Evolutionary conservation across 257 asterid species (phyloP), one percentile per base, ranked within the genome.

Genomic region (Solanum bulbocastanum): DNA sequence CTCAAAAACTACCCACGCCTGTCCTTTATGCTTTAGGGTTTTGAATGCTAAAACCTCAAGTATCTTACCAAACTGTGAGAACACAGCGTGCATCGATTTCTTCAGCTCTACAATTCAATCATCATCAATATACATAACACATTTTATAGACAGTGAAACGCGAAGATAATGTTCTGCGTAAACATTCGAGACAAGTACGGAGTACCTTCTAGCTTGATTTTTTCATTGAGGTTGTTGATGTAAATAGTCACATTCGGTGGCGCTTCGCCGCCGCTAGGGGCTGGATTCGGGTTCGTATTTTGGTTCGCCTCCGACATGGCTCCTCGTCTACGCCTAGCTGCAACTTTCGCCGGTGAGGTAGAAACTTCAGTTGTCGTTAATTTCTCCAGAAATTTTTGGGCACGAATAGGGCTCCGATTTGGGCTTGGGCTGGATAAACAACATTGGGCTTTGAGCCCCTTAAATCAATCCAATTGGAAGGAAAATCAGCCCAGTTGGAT

Each of bases 11-110:
- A 97, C 98, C 99, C 99, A 97, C 5, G 99, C 99, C 90, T 97
- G 99, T 30, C 99, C 99, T 89, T 94, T 96, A 90, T 97, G 99
- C 87, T 96, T 97, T 90, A 97, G 99, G 96, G 99, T 97, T 96
- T 95, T 97, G 95, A 97, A 96, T 12, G 99, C 99, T 89, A 97
- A 92, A 56, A 97, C 99, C 93, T 96, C 99, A 90, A 94, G 71
- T 69, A 96, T 96, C 87, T 95, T 97, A 88, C 99, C 99, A 86
- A 97, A 97, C 86, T 97, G 99, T 60, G 99, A 93, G 91, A 97
- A 97, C 92, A 97, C 99, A 65, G 99, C 99, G 88, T 90, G 91
- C 87, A 97, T 91, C 83, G 99, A 95, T 91, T 95, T 97, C 96
- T 97, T 97, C 96, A 97, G 83, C 89, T 96, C 99, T 97, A 84